Evolutionary conservation across 2,329 filamentous ascomycete species (phyloP), one percentile per base, ranked within the genome.

Genomic region (Arthrinium puccinioides): DNA sequence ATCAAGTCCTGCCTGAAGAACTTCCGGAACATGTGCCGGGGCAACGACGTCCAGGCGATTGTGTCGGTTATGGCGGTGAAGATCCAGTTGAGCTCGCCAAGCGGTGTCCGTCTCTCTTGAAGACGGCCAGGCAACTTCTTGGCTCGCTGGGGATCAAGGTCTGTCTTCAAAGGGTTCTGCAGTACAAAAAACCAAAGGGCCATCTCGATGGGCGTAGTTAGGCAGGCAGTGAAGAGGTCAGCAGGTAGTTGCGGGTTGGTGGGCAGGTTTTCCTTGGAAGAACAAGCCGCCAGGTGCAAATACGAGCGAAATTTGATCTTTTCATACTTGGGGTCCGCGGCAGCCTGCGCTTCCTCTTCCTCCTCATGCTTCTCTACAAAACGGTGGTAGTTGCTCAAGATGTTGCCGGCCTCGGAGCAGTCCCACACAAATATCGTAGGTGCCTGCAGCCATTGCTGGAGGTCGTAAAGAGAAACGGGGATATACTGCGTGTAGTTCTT

Each of bases 401-500:
- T 96, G 47, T 96, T 92, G 6, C 90, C 92, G 1, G 92, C 89
- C 61, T 95, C 88, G 13, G 90, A 96, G 54, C 92, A 96, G 62
- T 98, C 92, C 74, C 94, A 98, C 23, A 98, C 92, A 55, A 94
- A 98, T 29, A 98, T 81, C 42, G 89, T 95, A 1, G 92, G 92
- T 1, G 89, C 90, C 44, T 90, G 88, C 7, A 98, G 77, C 92
- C 92, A 98, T 41, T 86, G 83, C 61, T 97, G 90, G 30, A 98
- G 66, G 56, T 98, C 92, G 53, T 94, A 96, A 8, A 98, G 68
- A 1, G 90, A 95, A 29, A 98, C 86, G 0, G 92, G 92, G 28
- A 98, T 98, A 57, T 98, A 98, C 62, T 98, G 92, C 0, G 92
- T 98, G 58, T 96, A 98, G 49, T 87, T 97, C 51, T 92, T 90